A percentile compares a stretch with the other conserved stretches of the same genome.
phyloP scores from a whole-genome alignment of 805 yeast genomes.

The Suhomyces xylopsoci region DNA sequence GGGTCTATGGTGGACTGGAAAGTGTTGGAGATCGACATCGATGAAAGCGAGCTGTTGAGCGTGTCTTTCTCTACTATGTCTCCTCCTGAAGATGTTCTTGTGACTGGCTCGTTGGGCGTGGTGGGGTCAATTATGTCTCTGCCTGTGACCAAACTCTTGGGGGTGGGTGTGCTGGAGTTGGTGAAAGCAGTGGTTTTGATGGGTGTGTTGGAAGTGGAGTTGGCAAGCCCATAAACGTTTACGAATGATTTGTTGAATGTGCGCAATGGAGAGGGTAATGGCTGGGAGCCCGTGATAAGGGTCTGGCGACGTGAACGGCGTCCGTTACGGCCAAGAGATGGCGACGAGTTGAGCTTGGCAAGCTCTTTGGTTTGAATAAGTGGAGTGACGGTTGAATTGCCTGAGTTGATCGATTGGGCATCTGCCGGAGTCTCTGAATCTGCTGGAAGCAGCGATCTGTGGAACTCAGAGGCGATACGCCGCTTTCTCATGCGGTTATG shows the following conservation, averaged over 20 bases:
- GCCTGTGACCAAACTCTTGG: slow-evolving; percentile 6
- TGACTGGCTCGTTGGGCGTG: slow-evolving; percentile 8
- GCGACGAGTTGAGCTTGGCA: slow-evolving; percentile 20
- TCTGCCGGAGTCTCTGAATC: not conserved
- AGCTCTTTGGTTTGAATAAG: not conserved
- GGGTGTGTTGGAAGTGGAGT: slow-evolving; percentile 42
- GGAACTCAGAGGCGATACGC: slow-evolving; percentile 17
- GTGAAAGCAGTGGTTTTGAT: slow-evolving; percentile 15
- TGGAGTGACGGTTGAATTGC: not conserved
- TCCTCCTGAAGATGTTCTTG: slow-evolving; percentile 2
- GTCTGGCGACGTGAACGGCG: slow-evolving; percentile 68
- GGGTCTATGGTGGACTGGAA: slow-evolving; percentile 5
- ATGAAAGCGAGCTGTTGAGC: slow-evolving; percentile 37
- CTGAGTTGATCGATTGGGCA: not conserved
- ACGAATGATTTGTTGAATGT: slow-evolving; percentile 46
- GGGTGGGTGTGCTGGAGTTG: slow-evolving; percentile 36
- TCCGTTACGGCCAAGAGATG: slow-evolving; percentile 42
- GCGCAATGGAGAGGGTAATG: slow-evolving; percentile 83
- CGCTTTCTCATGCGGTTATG: slow-evolving; percentile 45
- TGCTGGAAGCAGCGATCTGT: slow-evolving; percentile 5
- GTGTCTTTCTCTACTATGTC: slow-evolving; percentile 19
- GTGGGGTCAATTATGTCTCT: slow-evolving; percentile 7
- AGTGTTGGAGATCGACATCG: slow-evolving; percentile 40
- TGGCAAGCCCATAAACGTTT: slow-evolving; percentile 34
- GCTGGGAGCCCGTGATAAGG: slow-evolving; percentile 86